Percentiles rank a stretch among this genome's conserved stretches.
phyloP scores from a whole-genome alignment of 179 eudicot species.

The Heliamphora pulchella region DNA sequence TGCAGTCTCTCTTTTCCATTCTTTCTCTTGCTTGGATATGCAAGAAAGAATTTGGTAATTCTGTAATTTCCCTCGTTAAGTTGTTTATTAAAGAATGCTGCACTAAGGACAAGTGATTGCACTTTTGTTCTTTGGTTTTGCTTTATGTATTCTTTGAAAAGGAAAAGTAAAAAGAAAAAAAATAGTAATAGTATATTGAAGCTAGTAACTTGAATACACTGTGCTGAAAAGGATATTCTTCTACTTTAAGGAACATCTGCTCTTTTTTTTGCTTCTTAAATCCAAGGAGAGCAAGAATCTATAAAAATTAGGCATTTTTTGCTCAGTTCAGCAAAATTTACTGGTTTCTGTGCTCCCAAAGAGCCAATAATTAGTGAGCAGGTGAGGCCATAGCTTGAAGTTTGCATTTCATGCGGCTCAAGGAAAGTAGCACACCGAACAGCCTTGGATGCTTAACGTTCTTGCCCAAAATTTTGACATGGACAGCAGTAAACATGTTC shows the following conservation, averaged over 20 bases:
- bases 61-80: not conserved
- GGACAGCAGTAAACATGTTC: slow-evolving; percentile 3
- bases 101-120: not conserved
- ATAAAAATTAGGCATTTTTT: not conserved
- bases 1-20: not conserved
- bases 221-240: not conserved
- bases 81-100: not conserved
- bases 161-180: not conserved
- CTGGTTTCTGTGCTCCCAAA: slow-evolving; percentile 4
- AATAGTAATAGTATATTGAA: not conserved
- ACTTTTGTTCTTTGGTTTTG: not conserved
- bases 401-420: not conserved
- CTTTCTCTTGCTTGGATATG: slow-evolving; percentile 10
- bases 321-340: not conserved
- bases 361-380: not conserved
- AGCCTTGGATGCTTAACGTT: not conserved
- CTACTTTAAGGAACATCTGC: not conserved
- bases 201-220: not conserved
- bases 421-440: not conserved
- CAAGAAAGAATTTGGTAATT: not conserved
- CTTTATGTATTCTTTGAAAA: not conserved
- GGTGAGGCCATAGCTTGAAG: not conserved
- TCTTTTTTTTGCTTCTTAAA: not conserved
- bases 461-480: slow-evolving; percentile 4
- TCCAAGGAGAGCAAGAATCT: not conserved